These are phyloP conservation scores for Phlyctochytrium arcticum DNA, from an alignment of 192 early-diverging fungal genomes.

Conservation along the genomic window DNA sequence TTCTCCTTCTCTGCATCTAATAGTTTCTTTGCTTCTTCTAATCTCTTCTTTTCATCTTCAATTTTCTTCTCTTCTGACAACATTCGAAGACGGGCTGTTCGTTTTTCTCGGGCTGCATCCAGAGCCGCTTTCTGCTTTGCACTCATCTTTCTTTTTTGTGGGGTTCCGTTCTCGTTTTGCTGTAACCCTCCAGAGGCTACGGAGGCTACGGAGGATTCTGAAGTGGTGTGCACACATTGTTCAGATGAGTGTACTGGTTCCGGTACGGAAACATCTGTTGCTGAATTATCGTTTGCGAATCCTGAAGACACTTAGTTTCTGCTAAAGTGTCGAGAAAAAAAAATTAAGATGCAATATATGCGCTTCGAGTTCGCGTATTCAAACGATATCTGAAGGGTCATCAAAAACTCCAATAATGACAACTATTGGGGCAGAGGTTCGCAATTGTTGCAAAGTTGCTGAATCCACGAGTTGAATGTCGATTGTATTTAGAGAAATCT, in stretches of 20 bases:
- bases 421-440: not conserved
- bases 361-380: too few species aligned
- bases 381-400: not conserved
- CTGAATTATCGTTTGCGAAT: not conserved
- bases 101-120: not conserved
- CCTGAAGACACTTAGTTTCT: not conserved
- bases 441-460: too few species aligned
- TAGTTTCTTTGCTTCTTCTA: not conserved
- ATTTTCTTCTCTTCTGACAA: not conserved
- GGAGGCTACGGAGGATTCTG: too few species aligned
- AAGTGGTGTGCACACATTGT: too few species aligned
- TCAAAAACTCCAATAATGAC: not conserved
- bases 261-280: not conserved
- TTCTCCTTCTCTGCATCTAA: not conserved
- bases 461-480: not conserved
- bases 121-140: not conserved
- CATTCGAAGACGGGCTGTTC: not conserved
- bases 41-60: too few species aligned
- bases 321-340: not conserved
- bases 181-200: not conserved
- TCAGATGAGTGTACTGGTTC: not conserved
- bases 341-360: too few species aligned
- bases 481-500: not conserved
- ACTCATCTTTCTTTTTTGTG: not conserved
- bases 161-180: not conserved